A percentile compares a stretch with the other conserved stretches of the same genome.
Evolutionary conservation across 2,329 filamentous ascomycete species (phyloP).

Genomic region (Huntiella bhutanensis): DNA sequence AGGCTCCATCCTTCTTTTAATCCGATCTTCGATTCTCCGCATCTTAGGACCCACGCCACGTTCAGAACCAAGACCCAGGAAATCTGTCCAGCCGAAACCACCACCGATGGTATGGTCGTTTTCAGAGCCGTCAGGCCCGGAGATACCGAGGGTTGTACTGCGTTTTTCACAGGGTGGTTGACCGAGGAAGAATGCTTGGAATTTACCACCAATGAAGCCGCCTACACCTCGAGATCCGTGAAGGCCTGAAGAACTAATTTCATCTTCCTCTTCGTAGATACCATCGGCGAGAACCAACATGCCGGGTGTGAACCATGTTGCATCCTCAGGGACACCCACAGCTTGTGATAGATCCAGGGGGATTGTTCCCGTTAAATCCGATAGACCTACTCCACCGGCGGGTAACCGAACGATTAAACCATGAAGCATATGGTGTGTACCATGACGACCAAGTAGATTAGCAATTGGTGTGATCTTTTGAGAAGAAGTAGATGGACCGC

Average conservation of each 20-base stretch:
- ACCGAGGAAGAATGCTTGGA: slow-evolving; percentile 76
- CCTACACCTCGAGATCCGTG: slow-evolving; percentile 68
- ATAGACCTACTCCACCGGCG: slow-evolving; percentile 63
- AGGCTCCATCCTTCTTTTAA: slow-evolving; percentile 30
- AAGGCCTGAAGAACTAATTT: slow-evolving; percentile 47
- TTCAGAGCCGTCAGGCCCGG: slow-evolving; percentile 33
- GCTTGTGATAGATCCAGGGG: slow-evolving; percentile 66
- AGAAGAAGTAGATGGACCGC: slow-evolving; percentile 35
- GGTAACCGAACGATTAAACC: slow-evolving; percentile 68
- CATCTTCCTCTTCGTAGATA: slow-evolving; percentile 91
- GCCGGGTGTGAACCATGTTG: slow-evolving; percentile 81
- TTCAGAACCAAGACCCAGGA: slow-evolving; percentile 78
- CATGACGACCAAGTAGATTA: slow-evolving; percentile 58
- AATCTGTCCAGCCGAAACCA: slow-evolving; percentile 94
- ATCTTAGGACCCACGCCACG: slow-evolving; percentile 66
- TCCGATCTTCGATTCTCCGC: slow-evolving; percentile 55
- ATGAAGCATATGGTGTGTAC: slow-evolving; percentile 68
- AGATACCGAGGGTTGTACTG: slow-evolving; percentile 56
- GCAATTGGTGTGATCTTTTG: slow-evolving; percentile 81
- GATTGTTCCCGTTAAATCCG: slow-evolving; percentile 77
- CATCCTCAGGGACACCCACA: slow-evolving; percentile 62
- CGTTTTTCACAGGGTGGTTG: slow-evolving; percentile 82
- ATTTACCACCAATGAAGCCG: slow-evolving; percentile 78
- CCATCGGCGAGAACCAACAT: slow-evolving; percentile 94
- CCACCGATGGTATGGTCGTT: slow-evolving; percentile 47